Evolutionary conservation across 2,329 filamentous ascomycete species (phyloP).

Genomic region (Sporothrix globosa): DNA sequence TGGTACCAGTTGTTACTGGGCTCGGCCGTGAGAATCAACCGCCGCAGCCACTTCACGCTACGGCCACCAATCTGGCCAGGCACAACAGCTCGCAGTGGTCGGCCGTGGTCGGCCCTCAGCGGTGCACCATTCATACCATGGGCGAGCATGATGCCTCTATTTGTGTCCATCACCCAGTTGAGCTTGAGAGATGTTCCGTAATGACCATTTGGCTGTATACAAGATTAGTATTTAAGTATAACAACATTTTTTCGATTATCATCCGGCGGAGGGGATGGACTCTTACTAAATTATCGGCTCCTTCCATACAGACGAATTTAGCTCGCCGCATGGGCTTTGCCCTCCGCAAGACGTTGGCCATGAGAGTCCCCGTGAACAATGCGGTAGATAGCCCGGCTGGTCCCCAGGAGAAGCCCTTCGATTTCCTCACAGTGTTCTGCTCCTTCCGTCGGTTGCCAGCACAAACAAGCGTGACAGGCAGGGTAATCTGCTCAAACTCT

Average conservation of each 20-base stretch:
- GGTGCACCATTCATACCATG: constrained; percentile 88
- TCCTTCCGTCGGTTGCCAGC: constrained; percentile 91
- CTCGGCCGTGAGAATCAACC: constrained; percentile 72
- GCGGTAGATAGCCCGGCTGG: constrained; percentile 84
- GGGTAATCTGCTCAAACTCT: constrained; percentile 79
- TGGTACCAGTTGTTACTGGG: constrained; percentile 96
- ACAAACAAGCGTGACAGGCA: constrained; percentile 86
- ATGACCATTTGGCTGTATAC: constrained; percentile 69
- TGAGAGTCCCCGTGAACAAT: constrained; percentile 80
- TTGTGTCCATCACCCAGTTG: constrained; percentile 83
- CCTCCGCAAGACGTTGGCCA: constrained; percentile 69
- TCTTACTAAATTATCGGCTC: constrained; percentile 66
- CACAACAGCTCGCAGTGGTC: constrained; percentile 78
- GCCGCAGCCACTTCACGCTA: constrained; percentile 91
- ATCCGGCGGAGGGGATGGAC: no score
- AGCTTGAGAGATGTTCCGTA: constrained; percentile 89
- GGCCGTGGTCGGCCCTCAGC: constrained; percentile 81
- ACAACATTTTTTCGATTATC: no score
- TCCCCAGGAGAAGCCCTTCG: constrained; percentile 94
- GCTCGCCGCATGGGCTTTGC: constrained; percentile 71
- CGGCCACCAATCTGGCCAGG: constrained; percentile 90
- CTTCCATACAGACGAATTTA: constrained; percentile 87
- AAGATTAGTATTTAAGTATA: background rate
- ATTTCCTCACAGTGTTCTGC: constrained; percentile 87
- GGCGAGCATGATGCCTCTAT: constrained; percentile 82